These are phyloP conservation scores for Thelonectria discophora DNA, from an alignment of 2,329 filamentous ascomycete genomes.

Conservation along the genomic window DNA sequence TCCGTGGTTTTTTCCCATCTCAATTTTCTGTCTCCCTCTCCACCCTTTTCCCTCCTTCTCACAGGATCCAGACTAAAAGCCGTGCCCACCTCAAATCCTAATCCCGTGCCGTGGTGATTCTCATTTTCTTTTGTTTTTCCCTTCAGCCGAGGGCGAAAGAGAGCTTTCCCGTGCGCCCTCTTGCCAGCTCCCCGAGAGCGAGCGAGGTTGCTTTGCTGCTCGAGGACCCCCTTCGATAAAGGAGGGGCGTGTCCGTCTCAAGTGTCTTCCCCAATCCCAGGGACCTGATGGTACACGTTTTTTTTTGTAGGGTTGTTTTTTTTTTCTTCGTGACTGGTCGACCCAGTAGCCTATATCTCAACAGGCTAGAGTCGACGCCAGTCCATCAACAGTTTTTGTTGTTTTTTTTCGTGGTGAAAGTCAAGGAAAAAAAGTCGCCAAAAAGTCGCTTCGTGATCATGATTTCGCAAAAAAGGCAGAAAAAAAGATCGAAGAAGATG, in stretches of 20 bases:
- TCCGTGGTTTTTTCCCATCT: neutral
- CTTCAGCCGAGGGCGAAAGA: conserved; percentile 38
- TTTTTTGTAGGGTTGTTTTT: conserved; percentile 6
- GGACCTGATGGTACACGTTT: neutral
- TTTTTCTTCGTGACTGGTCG: conserved; percentile 11
- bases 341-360: conserved; percentile 10
- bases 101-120: conserved; percentile 32
- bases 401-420: neutral
- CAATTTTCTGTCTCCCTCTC: neutral
- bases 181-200: conserved; percentile 15
- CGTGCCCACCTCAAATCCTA: conserved; percentile 42
- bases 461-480: conserved; percentile 18
- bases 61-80: conserved; percentile 42
- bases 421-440: conserved; percentile 18
- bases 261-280: neutral
- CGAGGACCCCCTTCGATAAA: neutral
- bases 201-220: neutral
- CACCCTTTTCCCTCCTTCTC: neutral
- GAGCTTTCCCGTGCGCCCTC: conserved; percentile 12
- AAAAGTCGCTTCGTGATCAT: conserved; percentile 27
- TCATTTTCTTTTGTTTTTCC: conserved; percentile 30
- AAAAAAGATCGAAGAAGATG: conserved; percentile 19
- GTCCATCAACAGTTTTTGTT: neutral
- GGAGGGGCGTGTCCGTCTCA: neutral
- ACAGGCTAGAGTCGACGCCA: conserved; percentile 10